These are phyloP conservation scores for Phytophthora rubi DNA, from an alignment of 352 stramenopile species.

Conservation along the genomic window DNA sequence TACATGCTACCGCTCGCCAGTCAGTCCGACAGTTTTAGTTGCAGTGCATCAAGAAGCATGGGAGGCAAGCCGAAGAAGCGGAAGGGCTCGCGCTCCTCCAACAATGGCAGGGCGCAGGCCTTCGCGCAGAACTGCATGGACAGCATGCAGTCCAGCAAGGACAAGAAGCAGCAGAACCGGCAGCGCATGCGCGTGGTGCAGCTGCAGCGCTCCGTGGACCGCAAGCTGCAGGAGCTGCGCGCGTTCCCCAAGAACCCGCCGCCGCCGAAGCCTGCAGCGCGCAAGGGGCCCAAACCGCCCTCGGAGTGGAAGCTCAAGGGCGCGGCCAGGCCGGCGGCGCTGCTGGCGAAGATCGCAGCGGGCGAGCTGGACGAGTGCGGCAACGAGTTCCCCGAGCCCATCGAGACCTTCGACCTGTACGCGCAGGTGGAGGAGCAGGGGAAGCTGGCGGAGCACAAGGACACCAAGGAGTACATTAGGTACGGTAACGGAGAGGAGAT, in stretches of 20 bases:
- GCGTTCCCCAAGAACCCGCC: slow-evolving; percentile 59
- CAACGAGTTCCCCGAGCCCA: slow-evolving; percentile 72
- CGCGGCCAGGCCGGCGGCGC: slow-evolving; percentile 65
- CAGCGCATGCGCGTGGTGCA: slow-evolving; percentile 84
- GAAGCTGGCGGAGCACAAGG: slow-evolving; percentile 58
- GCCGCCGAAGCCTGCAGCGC: slow-evolving; percentile 42
- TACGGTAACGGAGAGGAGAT: slow-evolving; percentile 18
- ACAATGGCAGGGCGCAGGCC: slow-evolving; percentile 54
- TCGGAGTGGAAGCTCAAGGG: slow-evolving; percentile 87
- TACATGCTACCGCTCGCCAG: slow-evolving; percentile 5
- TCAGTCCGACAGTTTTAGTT: slow-evolving; percentile 7
- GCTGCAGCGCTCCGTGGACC: slow-evolving; percentile 75
- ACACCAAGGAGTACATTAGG: slow-evolving; percentile 77
- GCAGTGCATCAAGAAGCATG: slow-evolving; percentile 25
- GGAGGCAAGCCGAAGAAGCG: slow-evolving; percentile 63
- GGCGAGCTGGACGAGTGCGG: slow-evolving; percentile 84
- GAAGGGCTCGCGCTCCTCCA: slow-evolving; percentile 61
- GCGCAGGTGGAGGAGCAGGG: slow-evolving; percentile 57
- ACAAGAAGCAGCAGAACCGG: slow-evolving; percentile 72
- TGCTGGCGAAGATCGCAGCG: slow-evolving; percentile 76
- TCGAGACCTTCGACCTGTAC: slow-evolving; percentile 84
- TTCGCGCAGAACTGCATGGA: slow-evolving; percentile 70
- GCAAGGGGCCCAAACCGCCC: slow-evolving; percentile 61
- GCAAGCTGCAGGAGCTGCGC: slow-evolving; percentile 68
- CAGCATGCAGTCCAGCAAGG: slow-evolving; percentile 61